Percentiles rank a stretch among this genome's conserved stretches.
Conservation (phyloP, 164 flowering plant species). For the Magnolia sinica region DNA sequence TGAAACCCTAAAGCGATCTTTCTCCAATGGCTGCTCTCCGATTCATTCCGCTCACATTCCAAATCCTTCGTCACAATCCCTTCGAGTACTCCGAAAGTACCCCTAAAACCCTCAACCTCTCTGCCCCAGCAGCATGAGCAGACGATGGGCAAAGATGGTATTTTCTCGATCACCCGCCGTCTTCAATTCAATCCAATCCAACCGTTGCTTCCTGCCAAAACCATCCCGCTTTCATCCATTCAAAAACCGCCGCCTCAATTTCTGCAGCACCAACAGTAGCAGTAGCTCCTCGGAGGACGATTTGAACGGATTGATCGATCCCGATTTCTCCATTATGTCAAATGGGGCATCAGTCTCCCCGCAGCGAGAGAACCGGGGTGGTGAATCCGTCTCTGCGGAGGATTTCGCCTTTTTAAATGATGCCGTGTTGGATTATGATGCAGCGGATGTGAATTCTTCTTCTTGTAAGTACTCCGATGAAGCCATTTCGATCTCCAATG, state of each 20-base stretch:
- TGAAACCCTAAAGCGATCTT: neutral
- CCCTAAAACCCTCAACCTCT: neutral
- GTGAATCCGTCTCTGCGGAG: slow-evolving; percentile 24
- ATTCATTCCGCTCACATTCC: neutral
- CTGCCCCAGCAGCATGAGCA: slow-evolving; percentile 17
- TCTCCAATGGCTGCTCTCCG: slow-evolving; percentile 5
- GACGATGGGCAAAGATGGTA: slow-evolving; percentile 19
- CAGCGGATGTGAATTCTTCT: neutral
- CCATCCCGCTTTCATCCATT: neutral
- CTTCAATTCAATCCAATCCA: slow-evolving; percentile 7
- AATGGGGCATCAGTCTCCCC: slow-evolving; percentile 1
- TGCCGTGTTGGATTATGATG: slow-evolving; percentile 19
- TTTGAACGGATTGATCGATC: slow-evolving; percentile 42
- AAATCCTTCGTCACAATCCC: neutral
- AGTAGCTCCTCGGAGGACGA: slow-evolving; percentile 24
- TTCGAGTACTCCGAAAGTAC: neutral
- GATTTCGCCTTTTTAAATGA: slow-evolving; percentile 49
- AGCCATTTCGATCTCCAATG: slow-evolving; percentile 39
- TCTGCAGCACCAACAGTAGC: slow-evolving; percentile 2
- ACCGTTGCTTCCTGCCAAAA: neutral
- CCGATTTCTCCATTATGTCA: slow-evolving; percentile 15
- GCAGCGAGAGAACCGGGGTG: slow-evolving; percentile 8
- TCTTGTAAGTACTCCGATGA: slow-evolving; percentile 41
- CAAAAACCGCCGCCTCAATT: slow-evolving; percentile 2
- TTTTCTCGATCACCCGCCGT: slow-evolving; percentile 13